These are phyloP conservation scores for Russula dissimulans DNA, from an alignment of 768 basidiomycete genomes.

Conservation along the genomic window DNA sequence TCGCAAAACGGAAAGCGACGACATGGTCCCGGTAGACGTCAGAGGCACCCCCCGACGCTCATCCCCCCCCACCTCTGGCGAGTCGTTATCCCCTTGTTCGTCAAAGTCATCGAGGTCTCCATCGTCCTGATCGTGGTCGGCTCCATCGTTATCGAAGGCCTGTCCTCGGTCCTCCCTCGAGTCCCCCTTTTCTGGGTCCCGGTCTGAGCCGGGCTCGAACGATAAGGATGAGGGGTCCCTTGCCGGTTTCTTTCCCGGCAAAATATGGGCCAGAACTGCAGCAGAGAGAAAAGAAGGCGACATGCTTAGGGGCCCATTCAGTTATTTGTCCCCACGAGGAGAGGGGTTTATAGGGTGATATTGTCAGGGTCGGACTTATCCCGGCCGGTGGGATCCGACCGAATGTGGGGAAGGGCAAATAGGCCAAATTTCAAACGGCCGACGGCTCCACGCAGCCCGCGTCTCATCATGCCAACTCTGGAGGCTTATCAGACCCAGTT, in stretches of 20 bases:
- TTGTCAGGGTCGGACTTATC: no score
- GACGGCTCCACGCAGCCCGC: no score
- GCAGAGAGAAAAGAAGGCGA: background rate
- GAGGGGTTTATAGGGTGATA: no score
- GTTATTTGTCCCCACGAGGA: background rate
- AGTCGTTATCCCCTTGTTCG: background rate
- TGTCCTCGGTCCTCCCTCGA: background rate
- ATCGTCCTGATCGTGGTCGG: background rate
- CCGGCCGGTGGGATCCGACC: background rate
- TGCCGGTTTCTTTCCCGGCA: background rate
- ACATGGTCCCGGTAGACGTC: background rate
- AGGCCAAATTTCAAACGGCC: no score
- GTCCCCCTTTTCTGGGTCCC: background rate
- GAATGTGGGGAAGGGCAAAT: background rate
- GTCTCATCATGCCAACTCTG: constrained; percentile 22
- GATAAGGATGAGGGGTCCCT: background rate
- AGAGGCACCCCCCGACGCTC: background rate
- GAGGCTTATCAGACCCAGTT: constrained; percentile 51
- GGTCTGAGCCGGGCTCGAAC: background rate
- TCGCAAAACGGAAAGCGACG: background rate
- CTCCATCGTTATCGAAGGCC: background rate
- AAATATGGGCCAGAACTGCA: background rate
- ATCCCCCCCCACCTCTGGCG: background rate
- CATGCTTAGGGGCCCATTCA: background rate
- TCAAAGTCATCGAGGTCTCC: background rate